Evolutionary conservation across 805 yeast genomes (phyloP).

Genomic region (Komagataella kurtzmanii): DNA sequence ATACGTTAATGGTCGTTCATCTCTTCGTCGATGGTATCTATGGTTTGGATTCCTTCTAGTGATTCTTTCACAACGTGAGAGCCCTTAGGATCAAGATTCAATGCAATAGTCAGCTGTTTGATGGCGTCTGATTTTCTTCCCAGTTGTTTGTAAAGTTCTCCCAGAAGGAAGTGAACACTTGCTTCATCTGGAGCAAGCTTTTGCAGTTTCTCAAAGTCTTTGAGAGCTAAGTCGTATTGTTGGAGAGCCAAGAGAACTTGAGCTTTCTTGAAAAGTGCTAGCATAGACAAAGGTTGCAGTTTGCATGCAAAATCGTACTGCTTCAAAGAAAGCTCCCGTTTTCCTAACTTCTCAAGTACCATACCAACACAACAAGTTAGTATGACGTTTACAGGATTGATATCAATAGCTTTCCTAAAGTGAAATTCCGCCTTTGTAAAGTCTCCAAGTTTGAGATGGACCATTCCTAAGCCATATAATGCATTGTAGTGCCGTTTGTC

Average conservation of each 20-base stretch:
- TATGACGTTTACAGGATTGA: constrained; percentile 84
- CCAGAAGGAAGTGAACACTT: constrained; percentile 79
- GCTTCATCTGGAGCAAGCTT: constrained; percentile 90
- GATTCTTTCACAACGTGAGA: constrained; percentile 78
- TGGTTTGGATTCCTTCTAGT: constrained; percentile 33
- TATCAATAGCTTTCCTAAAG: constrained; percentile 74
- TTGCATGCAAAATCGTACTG: constrained; percentile 77
- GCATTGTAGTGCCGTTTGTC: constrained; percentile 89
- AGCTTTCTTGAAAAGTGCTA: constrained; percentile 82
- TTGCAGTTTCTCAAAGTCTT: constrained; percentile 58
- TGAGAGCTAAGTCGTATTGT: constrained; percentile 57
- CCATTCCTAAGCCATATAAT: constrained; percentile 92
- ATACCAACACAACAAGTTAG: constrained; percentile 88
- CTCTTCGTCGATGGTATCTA: constrained; percentile 1
- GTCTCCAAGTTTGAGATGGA: constrained; percentile 75
- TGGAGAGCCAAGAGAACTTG: constrained; percentile 64
- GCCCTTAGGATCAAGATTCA: constrained; percentile 88
- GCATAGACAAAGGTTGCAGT: constrained; percentile 73
- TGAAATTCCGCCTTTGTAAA: constrained; percentile 73
- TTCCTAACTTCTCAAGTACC: constrained; percentile 69
- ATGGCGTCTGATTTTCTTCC: constrained; percentile 69
- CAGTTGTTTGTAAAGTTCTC: constrained; percentile 70
- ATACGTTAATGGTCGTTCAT: background rate
- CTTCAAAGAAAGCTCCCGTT: constrained; percentile 56
- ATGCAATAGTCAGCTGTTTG: constrained; percentile 75